phyloP scores from a whole-genome alignment of 805 yeast genomes.

The Candida mattraensis region DNA sequence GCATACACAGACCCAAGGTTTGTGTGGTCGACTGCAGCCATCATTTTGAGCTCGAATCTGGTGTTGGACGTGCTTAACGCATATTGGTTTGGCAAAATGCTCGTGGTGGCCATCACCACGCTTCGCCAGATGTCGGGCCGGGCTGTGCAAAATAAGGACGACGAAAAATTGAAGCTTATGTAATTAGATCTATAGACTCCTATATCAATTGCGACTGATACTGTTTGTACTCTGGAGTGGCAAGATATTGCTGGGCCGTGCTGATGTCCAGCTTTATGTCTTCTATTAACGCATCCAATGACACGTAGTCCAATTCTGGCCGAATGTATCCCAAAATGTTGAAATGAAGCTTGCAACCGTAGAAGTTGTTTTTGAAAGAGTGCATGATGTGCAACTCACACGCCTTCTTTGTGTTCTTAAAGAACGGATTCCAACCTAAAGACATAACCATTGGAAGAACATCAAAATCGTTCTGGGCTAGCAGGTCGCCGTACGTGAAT shows the following conservation, averaged over 20 bases:
- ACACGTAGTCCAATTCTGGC: slow-evolving; percentile 84
- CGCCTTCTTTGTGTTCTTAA: slow-evolving; percentile 72
- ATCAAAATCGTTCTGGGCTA: slow-evolving; percentile 45
- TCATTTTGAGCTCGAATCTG: slow-evolving; percentile 33
- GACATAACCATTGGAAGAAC: slow-evolving; percentile 90
- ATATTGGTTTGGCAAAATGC: slow-evolving; percentile 40
- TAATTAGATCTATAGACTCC: slow-evolving; percentile 7
- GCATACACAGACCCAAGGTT: slow-evolving; percentile 31
- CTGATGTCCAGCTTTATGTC: slow-evolving; percentile 82
- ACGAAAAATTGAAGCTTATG: slow-evolving; percentile 33
- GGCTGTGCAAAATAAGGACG: slow-evolving; percentile 21
- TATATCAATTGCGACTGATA: slow-evolving; percentile 20
- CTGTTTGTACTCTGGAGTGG: slow-evolving; percentile 39
- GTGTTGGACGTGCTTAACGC: slow-evolving; percentile 36
- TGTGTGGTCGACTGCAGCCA: slow-evolving; percentile 24
- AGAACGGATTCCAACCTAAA: slow-evolving; percentile 94
- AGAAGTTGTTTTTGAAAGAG: slow-evolving; percentile 64
- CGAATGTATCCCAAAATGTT: slow-evolving; percentile 84
- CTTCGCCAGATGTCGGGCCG: slow-evolving; percentile 33
- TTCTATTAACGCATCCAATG: slow-evolving; percentile 75
- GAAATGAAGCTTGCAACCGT: slow-evolving; percentile 75
- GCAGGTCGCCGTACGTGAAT: slow-evolving; percentile 59
- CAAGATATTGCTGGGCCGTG: slow-evolving; percentile 56
- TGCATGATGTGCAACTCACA: slow-evolving; percentile 88
- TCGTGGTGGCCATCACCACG: slow-evolving; percentile 36